Base-by-base conservation (phyloP, 495 filamentous ascomycete species). In the Penicillium robsamsonii region DNA sequence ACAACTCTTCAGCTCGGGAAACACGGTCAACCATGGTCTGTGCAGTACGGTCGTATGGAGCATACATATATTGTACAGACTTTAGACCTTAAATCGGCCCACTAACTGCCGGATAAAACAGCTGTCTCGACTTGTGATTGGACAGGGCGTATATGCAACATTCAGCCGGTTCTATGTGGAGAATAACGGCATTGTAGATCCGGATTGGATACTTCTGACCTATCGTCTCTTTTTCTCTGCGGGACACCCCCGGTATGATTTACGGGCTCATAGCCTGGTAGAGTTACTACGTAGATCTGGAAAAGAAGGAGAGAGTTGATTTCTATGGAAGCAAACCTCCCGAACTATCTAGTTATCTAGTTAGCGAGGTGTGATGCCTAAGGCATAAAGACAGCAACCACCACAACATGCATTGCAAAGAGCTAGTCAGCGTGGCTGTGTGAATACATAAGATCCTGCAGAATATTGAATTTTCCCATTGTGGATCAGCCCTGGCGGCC, bases 61-160 rank as follows among this genome's bases (percentile, higher is more conserved):
- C 35, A 38, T 17, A 38, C n/a, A 17, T 9, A n/a, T 38, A n/a
- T 38, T 1, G 5, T 35, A 35, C 35, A 17, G n/a, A 3, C n/a
- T 51, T 35, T 25, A 51, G 48, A 50, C 22, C 48, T 50, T 50
- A 50, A 50, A 10, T 20, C 7, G 49, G 24, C 49, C 37, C 49
- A 51, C 37, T 41, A 41, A 41, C 13, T 42, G 15, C 49, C 37
- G 37, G 35, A 3, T 18, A 42, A 31, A 51, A 42, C 24, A 30
- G 4, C 45, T 25, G 8, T 35, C 17, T 13, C 20, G 8, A 3
- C 24, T 27, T 4, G 18, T n/a, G 13, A 2, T 41, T 41, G 30
- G 4, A 15, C 20, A 30, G 24, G 20, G 25, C 37, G 49, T 51
- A 31, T 30, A 51, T 51, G 33, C 49, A n/a, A 41, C 9, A 9